Evolutionary conservation across 2,329 filamentous ascomycete species (phyloP).

Genomic region (Sporothrix globosa): DNA sequence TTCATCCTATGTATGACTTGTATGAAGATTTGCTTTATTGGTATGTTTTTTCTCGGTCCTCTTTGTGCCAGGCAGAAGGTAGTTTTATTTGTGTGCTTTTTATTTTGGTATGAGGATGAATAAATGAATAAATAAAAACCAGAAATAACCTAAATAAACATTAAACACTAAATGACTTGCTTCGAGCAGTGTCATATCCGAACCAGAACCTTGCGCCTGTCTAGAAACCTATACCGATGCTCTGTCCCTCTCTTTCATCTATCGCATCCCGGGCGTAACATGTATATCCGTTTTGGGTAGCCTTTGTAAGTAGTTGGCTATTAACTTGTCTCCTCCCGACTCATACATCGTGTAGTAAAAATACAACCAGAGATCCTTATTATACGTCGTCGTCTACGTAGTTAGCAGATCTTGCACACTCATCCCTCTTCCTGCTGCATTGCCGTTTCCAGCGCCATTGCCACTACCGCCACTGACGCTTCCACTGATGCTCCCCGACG

Average conservation of each 20-base stretch:
- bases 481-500: conserved; percentile 39
- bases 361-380: neutral
- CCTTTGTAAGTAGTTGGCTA: neutral
- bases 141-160: neutral
- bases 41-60: too few species aligned
- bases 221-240: neutral
- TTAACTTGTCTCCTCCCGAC: neutral
- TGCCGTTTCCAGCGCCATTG: conserved; percentile 27
- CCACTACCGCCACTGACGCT: conserved; percentile 41
- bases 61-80: too few species aligned
- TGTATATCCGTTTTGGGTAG: neutral
- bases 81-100: too few species aligned
- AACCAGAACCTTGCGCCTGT: neutral
- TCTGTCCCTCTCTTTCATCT: neutral
- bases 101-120: neutral
- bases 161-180: neutral
- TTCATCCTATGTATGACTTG: too few species aligned
- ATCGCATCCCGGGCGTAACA: neutral
- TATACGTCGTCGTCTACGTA: conserved; percentile 44
- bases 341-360: neutral
- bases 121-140: neutral
- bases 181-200: too few species aligned
- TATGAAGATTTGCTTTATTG: too few species aligned
- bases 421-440: conserved; percentile 49
- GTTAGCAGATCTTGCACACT: conserved; percentile 60